Evolutionary conservation across 2,329 filamentous ascomycete species (phyloP).

Genomic region (Xylaria multiplex): DNA sequence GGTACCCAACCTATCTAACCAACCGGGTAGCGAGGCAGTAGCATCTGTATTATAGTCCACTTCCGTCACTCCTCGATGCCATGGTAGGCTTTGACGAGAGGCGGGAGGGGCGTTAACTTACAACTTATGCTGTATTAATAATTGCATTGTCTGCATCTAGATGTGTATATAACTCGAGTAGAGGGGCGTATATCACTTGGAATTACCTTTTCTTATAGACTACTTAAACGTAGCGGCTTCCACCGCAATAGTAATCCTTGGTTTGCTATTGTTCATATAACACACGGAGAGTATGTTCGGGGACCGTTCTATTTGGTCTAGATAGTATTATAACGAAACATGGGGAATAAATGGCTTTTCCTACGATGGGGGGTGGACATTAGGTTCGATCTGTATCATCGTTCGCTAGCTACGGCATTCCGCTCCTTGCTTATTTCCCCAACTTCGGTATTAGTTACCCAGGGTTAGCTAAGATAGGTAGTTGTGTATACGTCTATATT

Average conservation of each 20-base stretch:
- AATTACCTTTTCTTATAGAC: constrained; percentile 3
- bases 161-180: background rate
- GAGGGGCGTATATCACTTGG: constrained; percentile 10
- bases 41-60: constrained; percentile 17
- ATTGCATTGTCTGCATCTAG: background rate
- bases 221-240: background rate
- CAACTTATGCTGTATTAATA: constrained; percentile 8
- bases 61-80: background rate
- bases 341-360: background rate
- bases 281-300: too few species aligned
- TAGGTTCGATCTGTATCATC: background rate
- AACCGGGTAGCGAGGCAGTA: background rate
- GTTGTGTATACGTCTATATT: background rate
- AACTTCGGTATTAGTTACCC: too few species aligned
- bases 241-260: background rate
- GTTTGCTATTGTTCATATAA: background rate
- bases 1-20: background rate
- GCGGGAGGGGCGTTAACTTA: background rate
- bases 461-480: too few species aligned
- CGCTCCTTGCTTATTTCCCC: background rate
- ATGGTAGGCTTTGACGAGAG: background rate
- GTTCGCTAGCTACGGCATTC: background rate
- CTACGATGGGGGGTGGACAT: constrained; percentile 16
- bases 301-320: too few species aligned
- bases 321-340: too few species aligned